A percentile compares a stretch with the other conserved stretches of the same genome.
Conservation (phyloP, 179 eudicot genomes). For the Heliamphora pulchella region DNA sequence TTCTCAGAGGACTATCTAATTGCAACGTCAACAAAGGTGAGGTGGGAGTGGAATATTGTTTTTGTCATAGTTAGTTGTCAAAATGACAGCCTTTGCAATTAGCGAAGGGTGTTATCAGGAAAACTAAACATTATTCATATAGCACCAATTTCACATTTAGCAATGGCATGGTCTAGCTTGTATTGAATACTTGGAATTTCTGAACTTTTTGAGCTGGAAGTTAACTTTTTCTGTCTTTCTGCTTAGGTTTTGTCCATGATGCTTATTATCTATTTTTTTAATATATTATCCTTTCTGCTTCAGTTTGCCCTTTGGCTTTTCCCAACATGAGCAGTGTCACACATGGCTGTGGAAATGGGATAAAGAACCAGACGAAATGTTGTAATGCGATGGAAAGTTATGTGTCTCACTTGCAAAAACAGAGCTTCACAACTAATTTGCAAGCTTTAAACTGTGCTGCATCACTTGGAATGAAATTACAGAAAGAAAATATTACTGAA, state of each 20-base stretch:
- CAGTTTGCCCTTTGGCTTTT: constrained; percentile 83
- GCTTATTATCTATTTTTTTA: not conserved
- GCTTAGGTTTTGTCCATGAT: no score
- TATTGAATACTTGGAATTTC: not conserved
- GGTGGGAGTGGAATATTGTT: constrained; percentile 5
- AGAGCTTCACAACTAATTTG: constrained; percentile 88
- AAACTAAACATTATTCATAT: not conserved
- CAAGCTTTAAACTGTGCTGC: constrained; percentile 97
- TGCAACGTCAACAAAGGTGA: constrained; percentile 88
- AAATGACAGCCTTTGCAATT: not conserved
- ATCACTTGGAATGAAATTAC: constrained; percentile 67
- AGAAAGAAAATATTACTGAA: constrained; percentile 55
- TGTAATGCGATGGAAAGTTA: constrained; percentile 61
- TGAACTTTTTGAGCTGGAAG: not conserved
- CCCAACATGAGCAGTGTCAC: constrained; percentile 52
- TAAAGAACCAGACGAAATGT: constrained; percentile 47
- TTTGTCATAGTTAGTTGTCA: not conserved
- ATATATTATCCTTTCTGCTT: constrained; percentile 9
- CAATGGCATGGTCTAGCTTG: not conserved
- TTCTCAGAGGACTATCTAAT: constrained; percentile 82
- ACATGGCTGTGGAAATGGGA: constrained; percentile 45
- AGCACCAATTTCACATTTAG: not conserved
- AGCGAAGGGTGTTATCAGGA: not conserved
- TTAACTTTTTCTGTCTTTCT: not conserved
- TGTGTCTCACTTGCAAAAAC: constrained; percentile 79